Evolutionary conservation across 768 basidiomycete genomes (phyloP), one percentile per base, ranked within the genome.

Genomic region (Kwoniella sp.): DNA sequence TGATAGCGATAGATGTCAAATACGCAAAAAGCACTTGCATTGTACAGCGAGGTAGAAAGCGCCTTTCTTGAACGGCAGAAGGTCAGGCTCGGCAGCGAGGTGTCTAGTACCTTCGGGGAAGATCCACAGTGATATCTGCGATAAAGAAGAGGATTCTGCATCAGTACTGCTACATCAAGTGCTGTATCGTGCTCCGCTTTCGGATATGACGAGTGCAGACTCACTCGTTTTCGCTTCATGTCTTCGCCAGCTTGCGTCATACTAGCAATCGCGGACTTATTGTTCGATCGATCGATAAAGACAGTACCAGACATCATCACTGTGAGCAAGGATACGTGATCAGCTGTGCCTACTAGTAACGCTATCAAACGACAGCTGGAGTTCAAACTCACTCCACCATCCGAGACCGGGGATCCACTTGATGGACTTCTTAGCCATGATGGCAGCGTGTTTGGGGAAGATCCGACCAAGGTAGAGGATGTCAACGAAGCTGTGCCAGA

Each of bases 91-190:
- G 63, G 87, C 83, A 22, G 85, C 84, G 66, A 85, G 84, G 60
- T 90, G 87, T 36, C 95, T 86, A 12, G 95, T 98, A 30, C 95
- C 95, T 81, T 98, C 95, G 0, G 94, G 91, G 82, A 91, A 98
- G 82, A 98, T 88, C 89, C 91, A 94, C 37, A 97, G 80, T 12
- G 91, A 92, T 19, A 89, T 84, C 65, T 85, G 81, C 21, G 13
- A 7, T 50, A 27, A n/a, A 22, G 12, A 24, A 24, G 17, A 2
- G 26, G 7, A 33, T 26, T 15, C 22, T 36, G 60, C 22, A 37
- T 49, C 33, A 33, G 33, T 33, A 33, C 33, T 33, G 33, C 5
- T 13, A n/a, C n/a, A n/a, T n/a, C n/a, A n/a, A n/a, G n/a, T n/a
- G n/a, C n/a, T n/a, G n/a, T n/a, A n/a, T n/a, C n/a, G n/a, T n/a